These are phyloP conservation scores for Lentinula edodes DNA, from an alignment of 768 basidiomycete genomes.

Conservation along the genomic window DNA sequence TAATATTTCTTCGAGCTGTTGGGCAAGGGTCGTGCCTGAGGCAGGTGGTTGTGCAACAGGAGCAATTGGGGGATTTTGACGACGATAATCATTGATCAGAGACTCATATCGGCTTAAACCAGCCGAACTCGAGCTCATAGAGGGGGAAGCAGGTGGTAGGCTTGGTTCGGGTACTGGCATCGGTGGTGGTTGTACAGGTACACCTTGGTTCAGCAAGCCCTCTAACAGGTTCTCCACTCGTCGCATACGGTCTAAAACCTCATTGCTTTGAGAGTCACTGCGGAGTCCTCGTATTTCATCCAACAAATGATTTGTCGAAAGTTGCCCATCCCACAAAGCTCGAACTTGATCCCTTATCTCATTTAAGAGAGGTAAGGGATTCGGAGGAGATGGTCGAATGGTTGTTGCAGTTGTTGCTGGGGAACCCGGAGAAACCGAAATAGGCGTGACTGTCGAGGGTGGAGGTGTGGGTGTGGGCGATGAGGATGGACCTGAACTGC, in stretches of 20 bases:
- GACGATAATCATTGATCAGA: slow-evolving; percentile 11
- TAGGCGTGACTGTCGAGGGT: slow-evolving; percentile 32
- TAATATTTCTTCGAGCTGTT: slow-evolving; percentile 57
- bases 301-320: slow-evolving; percentile 51
- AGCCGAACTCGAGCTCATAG: slow-evolving; percentile 22
- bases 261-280: slow-evolving; percentile 30
- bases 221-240: slow-evolving; percentile 45
- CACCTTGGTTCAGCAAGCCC: slow-evolving; percentile 28
- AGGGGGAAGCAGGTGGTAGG: slow-evolving; percentile 10
- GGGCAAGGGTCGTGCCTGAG: slow-evolving; percentile 47
- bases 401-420: slow-evolving; percentile 19
- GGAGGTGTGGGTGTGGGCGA: slow-evolving; percentile 21
- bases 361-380: slow-evolving; percentile 49
- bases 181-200: slow-evolving; percentile 14
- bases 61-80: slow-evolving; percentile 1
- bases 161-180: slow-evolving; percentile 14
- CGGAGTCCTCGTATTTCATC: slow-evolving; percentile 54
- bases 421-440: slow-evolving; percentile 26
- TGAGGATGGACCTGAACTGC: slow-evolving; percentile 23
- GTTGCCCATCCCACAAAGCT: slow-evolving; percentile 60
- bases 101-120: slow-evolving; percentile 19
- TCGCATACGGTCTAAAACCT: slow-evolving; percentile 32
- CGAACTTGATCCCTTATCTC: slow-evolving; percentile 54
- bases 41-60: slow-evolving; percentile 43
- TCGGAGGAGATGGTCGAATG: slow-evolving; percentile 25